Percentiles rank a stretch among this genome's conserved stretches.
Evolutionary conservation across 1,284 basidiomycete species (phyloP).

Genomic region (Pterulicium gracile): DNA sequence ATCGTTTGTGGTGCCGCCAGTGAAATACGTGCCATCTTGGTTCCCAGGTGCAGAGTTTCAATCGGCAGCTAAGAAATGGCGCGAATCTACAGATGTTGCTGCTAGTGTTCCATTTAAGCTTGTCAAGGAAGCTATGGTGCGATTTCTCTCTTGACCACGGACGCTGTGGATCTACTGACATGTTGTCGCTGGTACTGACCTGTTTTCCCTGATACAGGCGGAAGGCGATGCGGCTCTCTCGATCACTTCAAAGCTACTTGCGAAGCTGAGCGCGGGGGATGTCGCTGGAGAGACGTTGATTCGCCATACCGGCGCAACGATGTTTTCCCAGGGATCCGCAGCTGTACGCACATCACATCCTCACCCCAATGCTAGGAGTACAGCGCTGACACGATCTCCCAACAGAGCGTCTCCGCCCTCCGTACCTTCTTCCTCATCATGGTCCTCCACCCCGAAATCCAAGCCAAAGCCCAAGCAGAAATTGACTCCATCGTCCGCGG

Average conservation of each 20-base stretch:
- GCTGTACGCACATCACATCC: background rate
- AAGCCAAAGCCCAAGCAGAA: conserved; percentile 23
- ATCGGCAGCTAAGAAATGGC: conserved; percentile 28
- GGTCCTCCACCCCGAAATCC: conserved; percentile 25
- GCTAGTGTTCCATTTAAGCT: conserved; percentile 28
- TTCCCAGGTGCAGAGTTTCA: conserved; percentile 28
- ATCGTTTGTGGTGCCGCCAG: too few relatives aligned
- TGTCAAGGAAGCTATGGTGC: conserved; percentile 23
- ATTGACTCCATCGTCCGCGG: conserved; percentile 21
- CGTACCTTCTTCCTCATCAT: conserved; percentile 28
- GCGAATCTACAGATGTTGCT: conserved; percentile 24
- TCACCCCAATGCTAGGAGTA: background rate
- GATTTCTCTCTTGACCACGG: background rate
- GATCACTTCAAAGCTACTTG: background rate
- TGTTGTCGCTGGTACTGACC: too few relatives aligned
- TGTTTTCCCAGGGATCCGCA: background rate
- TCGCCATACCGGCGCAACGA: background rate
- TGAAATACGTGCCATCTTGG: conserved; percentile 28
- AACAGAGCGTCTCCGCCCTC: conserved; percentile 11
- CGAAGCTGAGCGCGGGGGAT: background rate
- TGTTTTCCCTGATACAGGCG: background rate
- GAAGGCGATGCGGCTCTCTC: background rate
- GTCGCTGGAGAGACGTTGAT: background rate
- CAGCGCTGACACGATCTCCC: background rate
- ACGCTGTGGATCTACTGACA: too few relatives aligned